Conservation (phyloP, 305 asterid genomes). For the Fraxinus baroniana region DNA sequence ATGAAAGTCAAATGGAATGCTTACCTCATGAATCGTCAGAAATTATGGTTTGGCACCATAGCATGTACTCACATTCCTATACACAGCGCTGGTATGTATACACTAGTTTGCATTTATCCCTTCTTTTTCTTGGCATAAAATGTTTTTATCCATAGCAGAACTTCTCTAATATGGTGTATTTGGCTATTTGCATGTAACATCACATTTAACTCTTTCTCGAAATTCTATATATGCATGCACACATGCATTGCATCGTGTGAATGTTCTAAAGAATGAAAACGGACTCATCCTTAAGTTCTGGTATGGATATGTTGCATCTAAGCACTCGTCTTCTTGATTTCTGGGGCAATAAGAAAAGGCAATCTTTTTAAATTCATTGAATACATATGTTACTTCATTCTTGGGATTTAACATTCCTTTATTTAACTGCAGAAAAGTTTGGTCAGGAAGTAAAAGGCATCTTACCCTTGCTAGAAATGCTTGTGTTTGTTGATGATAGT, state of each 20-base stretch:
- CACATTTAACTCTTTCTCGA: background rate
- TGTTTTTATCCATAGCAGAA: background rate
- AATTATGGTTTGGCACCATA: conserved; percentile 65
- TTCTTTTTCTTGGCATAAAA: conserved; percentile 24
- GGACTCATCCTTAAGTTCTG: background rate
- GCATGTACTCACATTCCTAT: conserved; percentile 29
- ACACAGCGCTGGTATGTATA: conserved; percentile 35
- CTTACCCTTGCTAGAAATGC: conserved; percentile 4
- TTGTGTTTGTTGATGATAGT: background rate
- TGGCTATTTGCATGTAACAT: background rate
- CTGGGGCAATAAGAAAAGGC: background rate
- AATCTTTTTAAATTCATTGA: background rate
- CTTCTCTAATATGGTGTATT: background rate
- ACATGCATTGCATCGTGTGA: background rate
- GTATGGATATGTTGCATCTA: background rate
- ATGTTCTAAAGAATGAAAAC: background rate
- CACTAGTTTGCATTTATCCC: conserved; percentile 21
- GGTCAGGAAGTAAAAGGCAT: background rate
- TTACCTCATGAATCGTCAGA: conserved; percentile 43
- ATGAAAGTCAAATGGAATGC: conserved; percentile 87
- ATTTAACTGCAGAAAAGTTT: background rate
- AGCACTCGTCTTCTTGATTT: background rate
- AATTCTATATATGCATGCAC: background rate
- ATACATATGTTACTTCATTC: background rate
- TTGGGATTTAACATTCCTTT: background rate